Evolutionary conservation across 1,139 yeast genomes (phyloP).

Genomic region (Candida frijolesensis): DNA sequence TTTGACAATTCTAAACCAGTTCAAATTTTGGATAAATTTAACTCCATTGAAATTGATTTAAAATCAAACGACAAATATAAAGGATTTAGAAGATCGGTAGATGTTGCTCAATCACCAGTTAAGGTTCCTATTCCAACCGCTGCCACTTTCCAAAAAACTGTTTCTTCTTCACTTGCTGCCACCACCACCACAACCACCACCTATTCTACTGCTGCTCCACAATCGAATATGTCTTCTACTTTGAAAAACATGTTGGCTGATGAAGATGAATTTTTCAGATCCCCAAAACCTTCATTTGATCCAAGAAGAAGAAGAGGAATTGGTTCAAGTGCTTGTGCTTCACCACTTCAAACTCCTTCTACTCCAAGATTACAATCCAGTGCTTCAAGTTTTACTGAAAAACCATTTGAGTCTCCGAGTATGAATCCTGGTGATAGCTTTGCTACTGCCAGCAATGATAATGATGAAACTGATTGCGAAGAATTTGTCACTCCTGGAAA

Average conservation of each 20-base stretch:
- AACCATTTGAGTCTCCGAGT: conserved; percentile 2
- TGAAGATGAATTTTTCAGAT: neutral
- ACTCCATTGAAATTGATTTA: conserved; percentile 24
- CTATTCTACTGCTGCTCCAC: neutral
- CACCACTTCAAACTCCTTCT: conserved; percentile 2
- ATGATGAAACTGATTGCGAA: conserved; percentile 9
- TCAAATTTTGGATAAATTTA: conserved; percentile 13
- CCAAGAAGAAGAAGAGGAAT: conserved; percentile 19
- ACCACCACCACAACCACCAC: neutral
- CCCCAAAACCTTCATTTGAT: conserved; percentile 17
- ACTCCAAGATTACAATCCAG: conserved; percentile 4
- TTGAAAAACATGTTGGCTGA: conserved; percentile 13
- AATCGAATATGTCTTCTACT: conserved; percentile 13
- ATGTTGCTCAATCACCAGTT: conserved; percentile 29
- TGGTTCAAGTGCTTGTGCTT: neutral
- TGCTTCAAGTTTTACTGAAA: conserved; percentile 1
- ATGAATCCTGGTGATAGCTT: conserved; percentile 1
- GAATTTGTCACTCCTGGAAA: conserved; percentile 12
- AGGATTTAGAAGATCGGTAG: conserved; percentile 47
- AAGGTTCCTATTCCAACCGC: conserved; percentile 28
- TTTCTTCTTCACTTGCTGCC: neutral
- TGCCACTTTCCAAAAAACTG: conserved; percentile 11
- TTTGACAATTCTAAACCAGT: conserved; percentile 15
- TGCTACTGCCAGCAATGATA: conserved; percentile 1
- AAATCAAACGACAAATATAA: conserved; percentile 40